A percentile compares a stretch with the other conserved stretches of the same genome.
phyloP scores from a whole-genome alignment of 306 rosid genomes.

The Dicorynia guianensis region DNA sequence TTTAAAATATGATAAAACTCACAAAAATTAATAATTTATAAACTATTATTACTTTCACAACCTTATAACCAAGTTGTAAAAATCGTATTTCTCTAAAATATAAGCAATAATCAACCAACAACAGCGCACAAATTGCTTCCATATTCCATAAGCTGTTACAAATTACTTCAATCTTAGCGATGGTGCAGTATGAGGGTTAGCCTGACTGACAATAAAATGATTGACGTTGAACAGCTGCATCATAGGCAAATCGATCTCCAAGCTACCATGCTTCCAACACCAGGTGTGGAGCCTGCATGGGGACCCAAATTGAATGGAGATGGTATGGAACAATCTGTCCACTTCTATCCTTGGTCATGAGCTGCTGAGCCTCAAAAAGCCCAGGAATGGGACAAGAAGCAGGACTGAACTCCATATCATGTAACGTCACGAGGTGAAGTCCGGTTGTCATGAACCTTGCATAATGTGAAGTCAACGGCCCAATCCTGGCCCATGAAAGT shows the following conservation, averaged over 20 bases:
- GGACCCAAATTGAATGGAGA: constrained; percentile 90
- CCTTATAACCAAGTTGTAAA: too few species aligned
- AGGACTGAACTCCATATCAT: constrained; percentile 98
- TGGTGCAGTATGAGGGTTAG: constrained; percentile 96
- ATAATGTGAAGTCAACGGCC: too few species aligned
- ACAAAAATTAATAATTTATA: too few species aligned
- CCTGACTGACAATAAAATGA: constrained; percentile 96
- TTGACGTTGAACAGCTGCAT: constrained; percentile 94
- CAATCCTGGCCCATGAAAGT: too few species aligned
- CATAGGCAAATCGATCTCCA: constrained; percentile 99
- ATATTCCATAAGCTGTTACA: constrained; percentile 77
- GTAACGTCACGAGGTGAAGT: constrained; percentile 98
- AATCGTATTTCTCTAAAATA: too few species aligned
- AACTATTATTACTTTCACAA: too few species aligned
- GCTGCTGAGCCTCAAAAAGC: constrained; percentile 97
- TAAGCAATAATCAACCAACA: neutral
- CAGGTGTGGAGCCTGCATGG: constrained; percentile 79
- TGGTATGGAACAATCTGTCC: constrained; percentile 96
- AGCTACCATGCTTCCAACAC: constrained; percentile 98
- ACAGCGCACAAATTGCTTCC: constrained; percentile 72
- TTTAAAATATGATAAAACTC: too few species aligned
- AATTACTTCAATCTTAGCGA: constrained; percentile 83
- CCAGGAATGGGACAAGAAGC: constrained; percentile 99
- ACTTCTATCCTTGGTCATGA: constrained; percentile 96
- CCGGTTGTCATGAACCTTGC: constrained; percentile 34